These are phyloP conservation scores for Phytophthora sansomeana DNA, from an alignment of 352 stramenopile species.

Conservation along the genomic window DNA sequence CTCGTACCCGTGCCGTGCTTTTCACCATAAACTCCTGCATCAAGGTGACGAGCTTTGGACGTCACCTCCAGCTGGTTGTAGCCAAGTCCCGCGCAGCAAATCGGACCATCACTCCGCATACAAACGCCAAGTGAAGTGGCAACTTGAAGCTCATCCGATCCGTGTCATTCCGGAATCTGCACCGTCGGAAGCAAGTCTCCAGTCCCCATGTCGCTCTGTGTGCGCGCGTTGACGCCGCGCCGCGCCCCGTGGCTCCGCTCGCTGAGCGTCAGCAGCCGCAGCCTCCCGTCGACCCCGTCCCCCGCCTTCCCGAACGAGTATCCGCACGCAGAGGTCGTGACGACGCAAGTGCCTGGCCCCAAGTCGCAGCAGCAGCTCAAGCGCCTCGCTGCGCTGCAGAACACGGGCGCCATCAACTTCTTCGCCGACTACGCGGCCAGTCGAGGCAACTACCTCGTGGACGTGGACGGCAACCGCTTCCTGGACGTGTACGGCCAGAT, in stretches of 20 bases:
- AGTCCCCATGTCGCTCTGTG: constrained; percentile 12
- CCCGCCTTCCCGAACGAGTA: constrained; percentile 78
- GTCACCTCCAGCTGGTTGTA: neutral
- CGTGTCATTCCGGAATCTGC: constrained; percentile 36
- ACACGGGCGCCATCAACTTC: constrained; percentile 76
- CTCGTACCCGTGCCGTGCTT: neutral
- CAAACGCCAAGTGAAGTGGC: constrained; percentile 18
- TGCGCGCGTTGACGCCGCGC: constrained; percentile 16
- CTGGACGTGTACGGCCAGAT: constrained; percentile 89
- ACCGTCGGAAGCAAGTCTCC: constrained; percentile 36
- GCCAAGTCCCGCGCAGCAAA: constrained; percentile 28
- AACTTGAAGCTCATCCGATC: constrained; percentile 26
- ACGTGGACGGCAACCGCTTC: constrained; percentile 87
- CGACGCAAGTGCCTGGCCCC: constrained; percentile 61
- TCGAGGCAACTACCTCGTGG: constrained; percentile 86
- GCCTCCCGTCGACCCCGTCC: constrained; percentile 50
- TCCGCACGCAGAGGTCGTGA: constrained; percentile 55
- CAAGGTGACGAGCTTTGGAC: constrained; percentile 16
- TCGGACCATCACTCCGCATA: constrained; percentile 27
- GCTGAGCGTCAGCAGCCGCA: constrained; percentile 16
- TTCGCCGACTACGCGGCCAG: constrained; percentile 83
- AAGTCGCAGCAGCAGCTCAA: constrained; percentile 68
- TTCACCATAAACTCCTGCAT: constrained; percentile 8
- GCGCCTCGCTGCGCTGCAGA: constrained; percentile 65
- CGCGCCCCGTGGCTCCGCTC: constrained; percentile 19